Evolutionary conservation across 768 basidiomycete species (phyloP).

Genomic region (Amanita rimosa): DNA sequence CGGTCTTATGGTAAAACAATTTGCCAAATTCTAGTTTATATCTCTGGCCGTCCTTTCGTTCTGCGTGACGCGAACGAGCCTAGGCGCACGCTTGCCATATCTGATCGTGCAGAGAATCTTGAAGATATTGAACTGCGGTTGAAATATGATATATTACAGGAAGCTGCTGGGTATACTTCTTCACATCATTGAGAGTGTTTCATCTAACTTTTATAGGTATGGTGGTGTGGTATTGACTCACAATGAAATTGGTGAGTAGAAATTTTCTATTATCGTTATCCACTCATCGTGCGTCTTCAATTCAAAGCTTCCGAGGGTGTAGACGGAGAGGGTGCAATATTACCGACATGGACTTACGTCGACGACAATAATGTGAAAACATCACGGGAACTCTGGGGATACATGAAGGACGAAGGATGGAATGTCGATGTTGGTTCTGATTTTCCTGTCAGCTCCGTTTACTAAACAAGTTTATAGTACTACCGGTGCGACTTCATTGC

Average conservation of each 20-base stretch:
- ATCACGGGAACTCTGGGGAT: conserved; percentile 75
- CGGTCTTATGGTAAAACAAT: no score
- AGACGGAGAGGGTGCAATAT: conserved; percentile 66
- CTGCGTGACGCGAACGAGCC: conserved; percentile 82
- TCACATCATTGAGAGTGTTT: not conserved
- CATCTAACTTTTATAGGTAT: conserved; percentile 33
- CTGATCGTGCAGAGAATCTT: conserved; percentile 89
- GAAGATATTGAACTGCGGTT: conserved; percentile 86
- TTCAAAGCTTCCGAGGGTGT: conserved; percentile 29
- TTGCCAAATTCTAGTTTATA: conserved; percentile 77
- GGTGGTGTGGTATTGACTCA: conserved; percentile 90
- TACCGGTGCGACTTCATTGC: conserved; percentile 39
- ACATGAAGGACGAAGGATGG: conserved; percentile 76
- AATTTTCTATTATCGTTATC: not conserved
- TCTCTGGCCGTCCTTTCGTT: conserved; percentile 88
- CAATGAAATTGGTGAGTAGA: conserved; percentile 68
- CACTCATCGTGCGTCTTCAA: not conserved
- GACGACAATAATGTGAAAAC: conserved; percentile 80
- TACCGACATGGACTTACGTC: conserved; percentile 91
- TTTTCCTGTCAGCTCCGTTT: not conserved
- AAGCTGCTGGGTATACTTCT: conserved; percentile 52
- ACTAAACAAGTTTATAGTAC: conserved; percentile 35
- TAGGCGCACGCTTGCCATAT: conserved; percentile 63
- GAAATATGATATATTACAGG: conserved; percentile 84
- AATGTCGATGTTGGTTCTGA: conserved; percentile 63